Base-by-base conservation (phyloP, 257 asterid genomes). In the Nyctanthes arbortristis region DNA sequence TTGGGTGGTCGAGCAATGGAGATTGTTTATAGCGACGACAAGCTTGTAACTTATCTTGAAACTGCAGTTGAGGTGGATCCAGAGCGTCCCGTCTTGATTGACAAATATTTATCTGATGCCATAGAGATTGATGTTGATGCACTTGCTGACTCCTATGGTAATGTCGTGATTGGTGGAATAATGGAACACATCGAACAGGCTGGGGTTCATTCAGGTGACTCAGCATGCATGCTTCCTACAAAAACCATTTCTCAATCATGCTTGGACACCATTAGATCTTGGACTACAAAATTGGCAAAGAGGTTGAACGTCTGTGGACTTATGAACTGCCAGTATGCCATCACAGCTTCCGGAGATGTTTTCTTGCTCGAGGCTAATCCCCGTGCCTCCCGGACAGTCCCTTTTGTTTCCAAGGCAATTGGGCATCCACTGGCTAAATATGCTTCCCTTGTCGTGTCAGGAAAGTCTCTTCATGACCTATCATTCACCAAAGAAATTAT, bases 131-230 rank as follows among this genome's bases (percentile, higher is more conserved):
- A 83, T 77, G 69, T 83, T 28, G 88, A 79, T 57, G 75, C 85
- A 12, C 81, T 83, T 59, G 63, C 81, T 32, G 88, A 83, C 62
- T 67, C 52, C 30, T 73, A 80, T 34, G 88, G 88, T n/a, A 77
- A 83, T 75, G 88, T 83, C 52, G 88, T 83, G 33, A 80, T 83
- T 66, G 88, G 88, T 54, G 99, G 98, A 65, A 94, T 94, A 75
- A 94, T 94, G 99, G 99, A 94, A 88, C 99, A 94, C 73, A 89
- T 94, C 14, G 98, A 94, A 77, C 98, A 91, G 74, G 99, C 99
- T 0, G 99, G 97, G 16, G 93, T 91, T 71, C 99, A 94, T 63
- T 94, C 98, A 0, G 99, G 98, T 20, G 99, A 94, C 64, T 94
- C 98, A 0, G 99, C 99, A 1, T 94, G 99, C 84, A 88, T 91